These are phyloP conservation scores for Coemansia sp. DNA, from an alignment of 192 early-diverging fungal genomes.

Conservation along the genomic window DNA sequence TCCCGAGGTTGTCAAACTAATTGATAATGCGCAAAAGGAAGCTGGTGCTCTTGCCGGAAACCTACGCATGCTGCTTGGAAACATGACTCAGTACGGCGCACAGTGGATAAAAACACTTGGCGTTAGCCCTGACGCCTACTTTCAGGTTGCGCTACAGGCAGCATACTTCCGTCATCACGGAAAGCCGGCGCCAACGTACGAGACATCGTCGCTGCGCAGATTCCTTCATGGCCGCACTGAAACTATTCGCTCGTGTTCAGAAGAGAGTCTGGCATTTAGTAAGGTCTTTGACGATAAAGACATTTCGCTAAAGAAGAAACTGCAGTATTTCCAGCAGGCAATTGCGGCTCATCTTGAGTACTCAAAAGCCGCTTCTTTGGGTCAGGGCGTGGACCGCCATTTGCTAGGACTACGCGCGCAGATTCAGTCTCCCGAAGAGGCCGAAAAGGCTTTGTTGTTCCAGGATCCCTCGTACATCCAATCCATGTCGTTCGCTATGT, in stretches of 20 bases:
- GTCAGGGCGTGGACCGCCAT: conserved; percentile 90
- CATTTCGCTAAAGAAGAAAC: conserved; percentile 45
- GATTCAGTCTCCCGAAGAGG: conserved; percentile 63
- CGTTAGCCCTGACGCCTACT: conserved; percentile 83
- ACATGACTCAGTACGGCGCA: conserved; percentile 74
- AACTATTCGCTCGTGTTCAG: conserved; percentile 80
- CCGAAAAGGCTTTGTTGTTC: conserved; percentile 69
- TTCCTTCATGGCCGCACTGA: conserved; percentile 90
- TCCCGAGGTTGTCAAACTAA: conserved; percentile 52
- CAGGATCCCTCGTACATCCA: conserved; percentile 75
- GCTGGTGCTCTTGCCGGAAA: conserved; percentile 67
- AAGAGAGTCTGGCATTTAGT: conserved; percentile 76
- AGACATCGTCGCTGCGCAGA: conserved; percentile 69
- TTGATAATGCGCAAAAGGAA: conserved; percentile 65
- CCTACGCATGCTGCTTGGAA: conserved; percentile 69
- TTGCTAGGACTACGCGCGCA: conserved; percentile 78
- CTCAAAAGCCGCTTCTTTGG: conserved; percentile 73
- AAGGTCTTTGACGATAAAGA: conserved; percentile 72
- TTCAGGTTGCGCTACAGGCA: conserved; percentile 88
- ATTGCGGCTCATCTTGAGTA: conserved; percentile 67
- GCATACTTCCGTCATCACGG: conserved; percentile 78
- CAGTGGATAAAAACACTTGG: conserved; percentile 83
- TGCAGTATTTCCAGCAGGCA: conserved; percentile 63
- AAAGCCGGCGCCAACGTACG: conserved; percentile 69
- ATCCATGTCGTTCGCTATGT: conserved; percentile 79